These are phyloP conservation scores for Fusarium caatingaense DNA, from an alignment of 2,329 filamentous ascomycete species.

Conservation along the genomic window DNA sequence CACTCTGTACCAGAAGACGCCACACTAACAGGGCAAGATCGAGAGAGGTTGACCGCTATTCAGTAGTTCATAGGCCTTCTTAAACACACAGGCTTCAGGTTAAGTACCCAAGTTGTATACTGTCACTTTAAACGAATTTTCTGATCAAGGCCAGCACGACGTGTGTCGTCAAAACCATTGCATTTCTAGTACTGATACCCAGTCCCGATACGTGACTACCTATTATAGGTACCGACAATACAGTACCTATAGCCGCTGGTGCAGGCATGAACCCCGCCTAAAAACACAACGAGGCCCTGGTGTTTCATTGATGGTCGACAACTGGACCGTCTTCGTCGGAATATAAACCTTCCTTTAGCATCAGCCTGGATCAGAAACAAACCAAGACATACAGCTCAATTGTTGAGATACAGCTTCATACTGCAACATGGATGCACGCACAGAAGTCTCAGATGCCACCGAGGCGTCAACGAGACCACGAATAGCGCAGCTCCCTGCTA, in stretches of 20 bases:
- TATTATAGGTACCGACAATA: background rate
- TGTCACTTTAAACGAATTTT: background rate
- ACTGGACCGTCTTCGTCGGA: background rate
- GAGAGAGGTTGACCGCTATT: background rate
- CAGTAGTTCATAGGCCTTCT: background rate
- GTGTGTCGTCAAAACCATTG: background rate
- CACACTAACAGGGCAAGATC: background rate
- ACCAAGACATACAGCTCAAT: background rate
- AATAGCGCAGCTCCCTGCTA: constrained; percentile 75
- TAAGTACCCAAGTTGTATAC: background rate
- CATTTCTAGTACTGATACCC: constrained; percentile 1
- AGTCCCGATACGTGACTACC: background rate
- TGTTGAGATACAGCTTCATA: background rate
- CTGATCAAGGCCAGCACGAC: background rate
- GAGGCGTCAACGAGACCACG: constrained; percentile 46
- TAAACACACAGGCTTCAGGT: background rate
- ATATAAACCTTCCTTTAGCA: constrained; percentile 13
- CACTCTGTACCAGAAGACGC: background rate
- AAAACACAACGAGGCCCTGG: constrained; percentile 13
- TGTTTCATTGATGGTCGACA: constrained; percentile 20
- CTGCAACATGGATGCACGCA: constrained; percentile 43
- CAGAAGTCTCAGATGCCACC: constrained; percentile 42
- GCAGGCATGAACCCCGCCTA: constrained; percentile 27
- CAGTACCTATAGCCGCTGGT: background rate
- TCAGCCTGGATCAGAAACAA: background rate